These are phyloP conservation scores for Trichoderma sp. DNA, from an alignment of 2,329 filamentous ascomycete species.

Conservation along the genomic window DNA sequence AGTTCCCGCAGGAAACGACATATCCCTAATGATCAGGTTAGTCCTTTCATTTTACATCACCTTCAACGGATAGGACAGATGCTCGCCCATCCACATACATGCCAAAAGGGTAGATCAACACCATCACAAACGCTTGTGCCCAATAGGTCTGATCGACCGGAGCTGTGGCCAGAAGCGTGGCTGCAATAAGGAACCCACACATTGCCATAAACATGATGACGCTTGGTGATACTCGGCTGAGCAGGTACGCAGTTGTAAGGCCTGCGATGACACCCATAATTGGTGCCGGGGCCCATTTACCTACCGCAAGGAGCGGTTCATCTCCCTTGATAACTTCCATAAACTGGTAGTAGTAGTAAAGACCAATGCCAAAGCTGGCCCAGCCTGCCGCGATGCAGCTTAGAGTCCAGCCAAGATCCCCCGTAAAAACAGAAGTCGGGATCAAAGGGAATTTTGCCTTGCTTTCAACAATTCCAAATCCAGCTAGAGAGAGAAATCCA, in stretches of 20 bases:
- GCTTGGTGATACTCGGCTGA: constrained; percentile 28
- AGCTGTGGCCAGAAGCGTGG: constrained; percentile 41
- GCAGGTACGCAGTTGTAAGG: constrained; percentile 38
- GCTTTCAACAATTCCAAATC: constrained; percentile 55
- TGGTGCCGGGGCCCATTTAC: constrained; percentile 36
- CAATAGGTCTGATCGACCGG: constrained; percentile 58
- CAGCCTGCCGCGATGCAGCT: constrained; percentile 49
- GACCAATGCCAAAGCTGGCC: constrained; percentile 48
- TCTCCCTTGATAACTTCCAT: constrained; percentile 40
- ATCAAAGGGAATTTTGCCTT: constrained; percentile 8
- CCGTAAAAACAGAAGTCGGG: constrained; percentile 3
- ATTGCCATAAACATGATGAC: constrained; percentile 42
- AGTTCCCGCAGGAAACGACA: constrained; percentile 59
- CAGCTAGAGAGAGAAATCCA: constrained; percentile 48
- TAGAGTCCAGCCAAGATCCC: constrained; percentile 44
- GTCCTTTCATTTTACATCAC: constrained; percentile 21
- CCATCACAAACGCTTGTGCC: constrained; percentile 55
- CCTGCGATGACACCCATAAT: constrained; percentile 42
- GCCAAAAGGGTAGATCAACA: constrained; percentile 2
- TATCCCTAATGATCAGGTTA: constrained; percentile 49
- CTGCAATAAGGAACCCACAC: constrained; percentile 38
- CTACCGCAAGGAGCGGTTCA: constrained; percentile 42
- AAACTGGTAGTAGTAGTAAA: constrained; percentile 48
- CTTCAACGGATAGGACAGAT: background rate
- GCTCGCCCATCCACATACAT: background rate